These are phyloP conservation scores for Myriosclerotinia curreyana DNA, from an alignment of 2,329 filamentous ascomycete genomes.

Conservation along the genomic window DNA sequence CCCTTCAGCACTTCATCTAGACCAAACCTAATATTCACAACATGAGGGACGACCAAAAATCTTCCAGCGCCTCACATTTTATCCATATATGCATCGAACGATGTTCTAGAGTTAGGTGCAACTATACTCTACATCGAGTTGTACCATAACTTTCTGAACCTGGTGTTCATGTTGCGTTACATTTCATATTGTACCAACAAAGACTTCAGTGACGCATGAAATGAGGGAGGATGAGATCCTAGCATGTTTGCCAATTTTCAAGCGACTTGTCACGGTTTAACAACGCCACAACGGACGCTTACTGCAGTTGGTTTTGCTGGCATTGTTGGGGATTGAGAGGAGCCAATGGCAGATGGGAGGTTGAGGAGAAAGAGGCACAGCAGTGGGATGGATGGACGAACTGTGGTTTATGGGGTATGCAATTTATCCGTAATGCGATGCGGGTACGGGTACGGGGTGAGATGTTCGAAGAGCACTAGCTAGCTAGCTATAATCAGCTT, in stretches of 20 bases:
- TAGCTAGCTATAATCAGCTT: neutral
- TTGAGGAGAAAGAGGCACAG: neutral
- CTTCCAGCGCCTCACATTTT: neutral
- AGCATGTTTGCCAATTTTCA: neutral
- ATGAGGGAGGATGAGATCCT: constrained; percentile 1
- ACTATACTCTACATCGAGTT: neutral
- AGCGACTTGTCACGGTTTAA: neutral
- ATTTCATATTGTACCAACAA: neutral
- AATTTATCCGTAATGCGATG: constrained; percentile 7
- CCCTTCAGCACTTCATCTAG: neutral
- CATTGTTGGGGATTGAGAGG: neutral
- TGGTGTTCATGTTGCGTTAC: constrained; percentile 12
- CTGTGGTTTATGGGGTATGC: neutral
- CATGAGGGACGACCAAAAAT: neutral
- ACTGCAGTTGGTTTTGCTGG: constrained; percentile 7
- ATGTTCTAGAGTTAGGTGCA: neutral
- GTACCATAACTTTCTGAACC: constrained; percentile 5
- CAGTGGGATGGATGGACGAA: neutral
- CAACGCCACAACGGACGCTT: constrained; percentile 9
- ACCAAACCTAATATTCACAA: constrained; percentile 4
- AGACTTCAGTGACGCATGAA: neutral
- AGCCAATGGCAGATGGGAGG: neutral
- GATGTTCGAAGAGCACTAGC: neutral
- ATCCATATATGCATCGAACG: constrained; percentile 9
- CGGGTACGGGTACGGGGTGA: neutral